Evolutionary conservation across 139 green algal genomes (phyloP).

Genomic region (Raphidocelis subcapitata): DNA sequence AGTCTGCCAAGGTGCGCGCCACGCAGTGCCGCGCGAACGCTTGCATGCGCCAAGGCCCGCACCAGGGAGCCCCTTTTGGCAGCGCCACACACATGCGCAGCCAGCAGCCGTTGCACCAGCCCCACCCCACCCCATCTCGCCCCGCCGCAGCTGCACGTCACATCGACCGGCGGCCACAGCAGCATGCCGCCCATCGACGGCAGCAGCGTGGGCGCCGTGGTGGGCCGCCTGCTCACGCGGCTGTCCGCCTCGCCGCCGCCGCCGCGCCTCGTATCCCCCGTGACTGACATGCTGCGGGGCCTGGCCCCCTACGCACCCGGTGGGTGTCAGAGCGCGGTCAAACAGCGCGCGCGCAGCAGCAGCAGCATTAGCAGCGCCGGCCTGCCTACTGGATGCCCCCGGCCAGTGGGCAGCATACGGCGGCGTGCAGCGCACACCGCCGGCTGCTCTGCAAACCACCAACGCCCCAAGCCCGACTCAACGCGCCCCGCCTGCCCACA

Average conservation of each 20-base stretch:
- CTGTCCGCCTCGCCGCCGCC: slow-evolving; percentile 6
- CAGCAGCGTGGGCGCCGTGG: slow-evolving; percentile 23
- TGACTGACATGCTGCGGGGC: slow-evolving; percentile 50
- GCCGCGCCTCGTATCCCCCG: slow-evolving; percentile 42
- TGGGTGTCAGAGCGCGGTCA: background rate
- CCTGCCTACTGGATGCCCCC: background rate
- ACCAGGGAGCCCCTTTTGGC: too few relatives aligned
- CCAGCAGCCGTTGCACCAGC: too few relatives aligned
- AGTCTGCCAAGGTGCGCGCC: slow-evolving; percentile 6
- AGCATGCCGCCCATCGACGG: slow-evolving; percentile 59
- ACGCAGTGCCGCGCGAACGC: too few relatives aligned
- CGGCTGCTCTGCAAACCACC: too few relatives aligned
- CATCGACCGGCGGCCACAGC: slow-evolving; percentile 55
- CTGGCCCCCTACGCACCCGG: slow-evolving; percentile 35
- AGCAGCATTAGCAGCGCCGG: background rate
- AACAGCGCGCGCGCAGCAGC: background rate
- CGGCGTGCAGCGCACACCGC: slow-evolving; percentile 11
- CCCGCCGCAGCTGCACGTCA: slow-evolving; percentile 6
- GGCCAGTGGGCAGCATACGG: background rate
- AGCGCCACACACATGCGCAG: too few relatives aligned
- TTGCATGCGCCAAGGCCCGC: too few relatives aligned
- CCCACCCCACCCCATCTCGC: too few relatives aligned
- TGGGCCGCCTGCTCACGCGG: slow-evolving; percentile 18
- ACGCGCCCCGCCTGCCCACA: too few relatives aligned
- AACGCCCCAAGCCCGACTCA: too few relatives aligned